phyloP scores from a whole-genome alignment of 495 filamentous ascomycete genomes.

The Recurvomyces mirabilis region DNA sequence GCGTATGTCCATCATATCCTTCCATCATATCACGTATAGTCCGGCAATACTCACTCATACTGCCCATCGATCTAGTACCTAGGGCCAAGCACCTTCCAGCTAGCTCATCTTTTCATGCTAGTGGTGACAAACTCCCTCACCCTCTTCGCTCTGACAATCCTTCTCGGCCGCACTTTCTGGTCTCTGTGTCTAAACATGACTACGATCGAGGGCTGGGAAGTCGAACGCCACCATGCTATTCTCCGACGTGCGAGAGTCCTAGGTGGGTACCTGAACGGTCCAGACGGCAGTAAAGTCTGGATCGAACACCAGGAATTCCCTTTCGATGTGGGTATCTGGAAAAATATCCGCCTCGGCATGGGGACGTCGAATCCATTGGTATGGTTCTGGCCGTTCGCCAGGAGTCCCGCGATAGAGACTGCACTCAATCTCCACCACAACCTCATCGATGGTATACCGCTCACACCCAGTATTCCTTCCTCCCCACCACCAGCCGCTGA shows the following conservation, averaged over 20 bases:
- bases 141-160: constrained; percentile 51
- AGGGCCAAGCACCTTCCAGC: constrained; percentile 53
- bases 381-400: constrained; percentile 57
- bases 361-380: constrained; percentile 44
- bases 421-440: constrained; percentile 71
- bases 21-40: not conserved
- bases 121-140: constrained; percentile 49
- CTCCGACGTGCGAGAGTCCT: constrained; percentile 47
- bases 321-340: constrained; percentile 82
- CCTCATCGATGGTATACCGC: constrained; percentile 66
- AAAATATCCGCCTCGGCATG: constrained; percentile 66
- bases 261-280: constrained; percentile 49
- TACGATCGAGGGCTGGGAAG: constrained; percentile 89
- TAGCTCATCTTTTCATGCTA: constrained; percentile 57
- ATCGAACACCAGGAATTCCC: constrained; percentile 70
- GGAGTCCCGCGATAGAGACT: constrained; percentile 40
- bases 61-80: constrained; percentile 49
- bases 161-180: constrained; percentile 52
- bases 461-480: not conserved
- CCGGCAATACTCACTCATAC: not conserved
- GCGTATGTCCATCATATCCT: constrained; percentile 34
- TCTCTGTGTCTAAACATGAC: constrained; percentile 53
- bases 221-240: constrained; percentile 71
- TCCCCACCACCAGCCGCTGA: not conserved
- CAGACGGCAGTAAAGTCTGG: constrained; percentile 43